Evolutionary conservation across 495 filamentous ascomycete genomes (phyloP).

Genomic region (Xylaria acuta): DNA sequence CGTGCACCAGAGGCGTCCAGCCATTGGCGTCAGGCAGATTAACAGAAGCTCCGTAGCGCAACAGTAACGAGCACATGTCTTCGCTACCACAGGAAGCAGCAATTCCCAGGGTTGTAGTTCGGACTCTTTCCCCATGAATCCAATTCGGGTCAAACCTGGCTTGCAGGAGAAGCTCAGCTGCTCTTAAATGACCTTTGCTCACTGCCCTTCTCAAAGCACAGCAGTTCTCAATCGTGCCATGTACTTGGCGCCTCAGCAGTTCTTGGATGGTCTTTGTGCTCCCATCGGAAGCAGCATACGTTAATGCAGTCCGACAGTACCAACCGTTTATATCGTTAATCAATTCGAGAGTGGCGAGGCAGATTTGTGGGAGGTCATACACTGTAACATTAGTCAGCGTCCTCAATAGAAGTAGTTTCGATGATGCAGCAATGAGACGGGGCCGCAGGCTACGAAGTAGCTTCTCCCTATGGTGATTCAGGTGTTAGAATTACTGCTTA

Average conservation of each 20-base stretch:
- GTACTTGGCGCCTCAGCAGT: not conserved
- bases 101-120: not conserved
- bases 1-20: not conserved
- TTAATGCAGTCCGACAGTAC: not conserved
- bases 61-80: not conserved
- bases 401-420: not conserved
- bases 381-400: not conserved
- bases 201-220: not conserved
- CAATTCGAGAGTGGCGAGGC: not conserved
- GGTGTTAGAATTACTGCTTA: not conserved
- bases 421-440: not conserved
- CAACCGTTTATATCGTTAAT: not conserved
- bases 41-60: not conserved
- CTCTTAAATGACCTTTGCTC: not conserved
- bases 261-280: not conserved
- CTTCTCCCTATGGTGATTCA: not conserved
- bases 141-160: not conserved
- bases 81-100: not conserved
- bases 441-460: not conserved
- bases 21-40: not conserved
- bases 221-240: not conserved
- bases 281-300: not conserved
- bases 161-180: not conserved
- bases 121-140: not conserved
- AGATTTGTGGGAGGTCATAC: not conserved